phyloP scores from a whole-genome alignment of 108 stramenopile species.

The Aureococcus anophagefferens region DNA sequence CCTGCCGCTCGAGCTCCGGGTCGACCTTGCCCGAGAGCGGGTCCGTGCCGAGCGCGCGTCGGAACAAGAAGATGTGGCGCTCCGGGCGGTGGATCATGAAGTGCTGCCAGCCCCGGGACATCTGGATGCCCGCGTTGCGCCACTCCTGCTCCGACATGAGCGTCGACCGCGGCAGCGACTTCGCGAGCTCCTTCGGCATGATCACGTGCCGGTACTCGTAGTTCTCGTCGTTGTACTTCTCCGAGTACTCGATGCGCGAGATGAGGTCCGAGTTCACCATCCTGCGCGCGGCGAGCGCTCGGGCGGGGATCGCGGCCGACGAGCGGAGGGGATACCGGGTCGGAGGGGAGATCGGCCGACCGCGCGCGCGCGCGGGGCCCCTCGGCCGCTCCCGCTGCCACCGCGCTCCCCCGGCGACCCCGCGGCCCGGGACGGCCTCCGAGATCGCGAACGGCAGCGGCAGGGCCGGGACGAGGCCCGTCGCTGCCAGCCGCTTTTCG shows the following conservation, averaged over 20 bases:
- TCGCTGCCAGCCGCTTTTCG: no score
- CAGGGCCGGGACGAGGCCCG: no score
- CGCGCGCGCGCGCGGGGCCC: no score
- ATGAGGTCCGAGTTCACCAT: not conserved
- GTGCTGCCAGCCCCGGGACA: slow-evolving; percentile 95
- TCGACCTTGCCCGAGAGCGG: slow-evolving; percentile 71
- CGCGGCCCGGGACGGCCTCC: no score
- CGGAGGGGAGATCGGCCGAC: no score
- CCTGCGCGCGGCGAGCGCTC: no score
- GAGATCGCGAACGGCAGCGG: no score
- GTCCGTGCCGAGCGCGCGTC: slow-evolving; percentile 93
- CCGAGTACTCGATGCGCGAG: slow-evolving; percentile 30
- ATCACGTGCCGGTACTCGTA: slow-evolving; percentile 84
- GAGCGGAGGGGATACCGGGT: no score
- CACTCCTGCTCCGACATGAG: slow-evolving; percentile 89
- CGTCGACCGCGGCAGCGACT: slow-evolving; percentile 81
- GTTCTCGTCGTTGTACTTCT: slow-evolving; percentile 68
- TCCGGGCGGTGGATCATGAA: slow-evolving; percentile 97
- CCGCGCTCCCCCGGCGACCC: no score
- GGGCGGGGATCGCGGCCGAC: no score
- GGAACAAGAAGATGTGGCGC: slow-evolving; percentile 95
- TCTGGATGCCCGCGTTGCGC: slow-evolving; percentile 91
- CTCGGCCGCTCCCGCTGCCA: no score
- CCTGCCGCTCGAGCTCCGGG: slow-evolving; percentile 63
- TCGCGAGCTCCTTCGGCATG: slow-evolving; percentile 91